phyloP scores from a whole-genome alignment of 371 early-diverging fungal genomes.

The Actinomortierella ambigua region DNA sequence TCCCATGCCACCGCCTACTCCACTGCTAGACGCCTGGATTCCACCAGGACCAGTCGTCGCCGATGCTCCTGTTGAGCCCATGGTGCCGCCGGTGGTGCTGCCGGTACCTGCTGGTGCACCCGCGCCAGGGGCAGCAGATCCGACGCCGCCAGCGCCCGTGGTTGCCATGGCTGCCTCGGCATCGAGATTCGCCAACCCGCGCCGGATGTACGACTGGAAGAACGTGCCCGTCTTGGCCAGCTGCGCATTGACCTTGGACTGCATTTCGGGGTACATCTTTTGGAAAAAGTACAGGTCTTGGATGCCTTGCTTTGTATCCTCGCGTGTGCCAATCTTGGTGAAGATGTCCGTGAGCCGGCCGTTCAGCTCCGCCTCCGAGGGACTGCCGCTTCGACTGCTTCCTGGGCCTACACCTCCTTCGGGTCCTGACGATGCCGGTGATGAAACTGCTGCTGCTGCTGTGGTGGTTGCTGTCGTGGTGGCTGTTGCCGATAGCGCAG shows the following conservation, averaged over 20 bases:
- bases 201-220: constrained; percentile 81
- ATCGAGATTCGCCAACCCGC: constrained; percentile 66
- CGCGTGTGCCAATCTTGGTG: constrained; percentile 72
- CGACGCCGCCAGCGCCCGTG: constrained; percentile 6
- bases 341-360: constrained; percentile 70
- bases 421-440: constrained; percentile 6
- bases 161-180: constrained; percentile 58
- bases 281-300: constrained; percentile 78
- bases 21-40: neutral
- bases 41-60: neutral
- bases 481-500: constrained; percentile 36
- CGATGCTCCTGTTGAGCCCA: neutral
- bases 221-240: constrained; percentile 68
- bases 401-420: constrained; percentile 2
- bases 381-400: neutral
- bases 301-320: constrained; percentile 81
- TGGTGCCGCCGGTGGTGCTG: neutral
- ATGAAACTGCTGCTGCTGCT: constrained; percentile 15
- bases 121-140: neutral
- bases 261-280: constrained; percentile 67
- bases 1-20: neutral
- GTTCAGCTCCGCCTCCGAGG: constrained; percentile 58
- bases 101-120: constrained; percentile 4
- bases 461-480: constrained; percentile 18
- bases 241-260: constrained; percentile 64